Base-by-base conservation (phyloP, 805 yeast genomes). In the Kodamaea kaohsiungensis region DNA sequence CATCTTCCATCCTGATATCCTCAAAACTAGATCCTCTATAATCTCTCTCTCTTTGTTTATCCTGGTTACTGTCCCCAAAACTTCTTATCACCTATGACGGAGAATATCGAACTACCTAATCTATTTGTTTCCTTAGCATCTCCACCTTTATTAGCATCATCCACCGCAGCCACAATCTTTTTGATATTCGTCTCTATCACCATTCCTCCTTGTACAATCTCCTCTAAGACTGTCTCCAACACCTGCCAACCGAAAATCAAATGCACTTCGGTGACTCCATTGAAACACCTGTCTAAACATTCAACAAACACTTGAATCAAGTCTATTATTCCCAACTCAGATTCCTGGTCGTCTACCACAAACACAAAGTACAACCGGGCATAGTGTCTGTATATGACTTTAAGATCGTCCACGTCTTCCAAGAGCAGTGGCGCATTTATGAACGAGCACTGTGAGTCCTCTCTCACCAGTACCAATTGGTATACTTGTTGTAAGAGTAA, bases 211-310 rank as follows among this genome's bases (percentile, higher is more conserved):
- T 95, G 98, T 0, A 95, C 87, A 35, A 95, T 88, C 64, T 95
- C 98, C 63, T 87, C 95, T 48, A 92, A 70, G 1, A 93, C 97
- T 1, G 96, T 87, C 67, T 93, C 96, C 33, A 93, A 75, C 4
- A 91, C 96, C 71, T 95, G 98, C 98, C 99, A 95, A 15, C 98
- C 98, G 73, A 92, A 93, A n/a, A 95, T 97, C 58, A 95, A 78
- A 71, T 95, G 99, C 61, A 95, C 78, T 67, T 95, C 99, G 69
- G 97, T 92, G 6, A 95, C 99, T 64, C 91, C 92, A 57, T 86
- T 86, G 71, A 95, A 95, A 70, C 99, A 95, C 55, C 88, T 84
- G 67, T 95, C 97, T 59, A 95, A 78, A 51, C 96, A 88, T 69
- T 95, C 98, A 2, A 95, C 99, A 77, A 95, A 93, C 43, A 95